These are phyloP conservation scores for Suillus sp. DNA, from an alignment of 768 basidiomycete species.

Conservation along the genomic window DNA sequence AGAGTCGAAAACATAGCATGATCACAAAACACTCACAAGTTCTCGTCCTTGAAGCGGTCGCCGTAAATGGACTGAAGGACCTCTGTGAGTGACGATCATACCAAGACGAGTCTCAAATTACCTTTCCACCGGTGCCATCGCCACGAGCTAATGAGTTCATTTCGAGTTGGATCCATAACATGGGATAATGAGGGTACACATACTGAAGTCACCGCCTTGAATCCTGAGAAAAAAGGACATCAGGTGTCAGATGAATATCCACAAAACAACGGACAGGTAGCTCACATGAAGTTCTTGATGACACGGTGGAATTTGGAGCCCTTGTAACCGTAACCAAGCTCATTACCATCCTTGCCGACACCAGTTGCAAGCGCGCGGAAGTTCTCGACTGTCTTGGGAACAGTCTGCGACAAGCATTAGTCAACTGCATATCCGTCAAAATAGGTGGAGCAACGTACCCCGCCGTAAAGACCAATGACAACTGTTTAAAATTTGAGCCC, in stretches of 20 bases:
- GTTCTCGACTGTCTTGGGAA: conserved; percentile 97
- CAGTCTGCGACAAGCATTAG: conserved; percentile 54
- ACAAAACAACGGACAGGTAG: conserved; percentile 5
- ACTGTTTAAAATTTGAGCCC: conserved; percentile 45
- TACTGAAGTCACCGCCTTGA: conserved; percentile 98
- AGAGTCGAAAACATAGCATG: not conserved
- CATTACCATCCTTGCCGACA: conserved; percentile 60
- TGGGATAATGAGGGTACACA: conserved; percentile 34
- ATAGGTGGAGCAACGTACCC: conserved; percentile 47
- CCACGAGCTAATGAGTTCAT: conserved; percentile 59
- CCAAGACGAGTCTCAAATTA: conserved; percentile 28
- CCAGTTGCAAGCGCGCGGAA: conserved; percentile 93
- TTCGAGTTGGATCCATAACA: conserved; percentile 21
- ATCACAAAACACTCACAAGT: conserved; percentile 64
- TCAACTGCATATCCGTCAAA: not conserved
- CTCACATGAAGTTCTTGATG: conserved; percentile 90
- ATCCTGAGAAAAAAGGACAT: conserved; percentile 55
- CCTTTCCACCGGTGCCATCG: conserved; percentile 92
- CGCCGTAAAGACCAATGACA: conserved; percentile 87
- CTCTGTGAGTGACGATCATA: conserved; percentile 9
- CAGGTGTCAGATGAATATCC: conserved; percentile 5
- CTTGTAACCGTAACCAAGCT: conserved; percentile 88
- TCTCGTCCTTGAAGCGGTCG: conserved; percentile 90
- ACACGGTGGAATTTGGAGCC: conserved; percentile 97
- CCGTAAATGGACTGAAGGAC: conserved; percentile 80